Evolutionary conservation across 495 filamentous ascomycete species (phyloP).

Genomic region (Friedmanniomyces simplex): DNA sequence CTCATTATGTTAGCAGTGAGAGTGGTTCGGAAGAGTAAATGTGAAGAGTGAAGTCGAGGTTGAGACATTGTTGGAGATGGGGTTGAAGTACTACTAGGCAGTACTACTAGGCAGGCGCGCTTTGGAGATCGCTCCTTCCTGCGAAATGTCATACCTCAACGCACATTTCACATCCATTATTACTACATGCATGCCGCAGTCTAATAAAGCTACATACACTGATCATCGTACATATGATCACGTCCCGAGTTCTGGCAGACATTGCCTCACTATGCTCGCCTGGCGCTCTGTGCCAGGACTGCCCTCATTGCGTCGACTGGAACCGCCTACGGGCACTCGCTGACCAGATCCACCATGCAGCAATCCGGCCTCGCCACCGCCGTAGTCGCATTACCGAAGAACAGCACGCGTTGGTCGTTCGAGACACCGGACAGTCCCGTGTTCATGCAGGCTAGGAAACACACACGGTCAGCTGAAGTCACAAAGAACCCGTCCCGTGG

Average conservation of each 20-base stretch:
- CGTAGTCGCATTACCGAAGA: slow-evolving; percentile 1
- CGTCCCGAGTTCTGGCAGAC: neutral
- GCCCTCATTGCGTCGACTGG: neutral
- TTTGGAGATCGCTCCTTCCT: neutral
- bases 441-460: neutral
- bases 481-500: neutral
- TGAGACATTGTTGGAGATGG: neutral
- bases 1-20: neutral
- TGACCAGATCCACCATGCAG: neutral
- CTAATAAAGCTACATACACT: neutral
- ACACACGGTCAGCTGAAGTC: neutral
- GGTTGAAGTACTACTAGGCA: neutral
- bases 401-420: neutral
- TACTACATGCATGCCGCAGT: neutral
- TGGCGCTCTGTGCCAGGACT: no score
- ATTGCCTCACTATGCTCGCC: neutral
- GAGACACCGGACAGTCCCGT: neutral
- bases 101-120: neutral
- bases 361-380: neutral
- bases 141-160: neutral
- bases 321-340: neutral
- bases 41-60: neutral
- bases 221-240: neutral
- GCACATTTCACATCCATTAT: no score
- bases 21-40: neutral